Percentiles rank a stretch among this genome's conserved stretches.
phyloP scores from a whole-genome alignment of 148 eudicot genomes.

The Fallopia convolvulus region DNA sequence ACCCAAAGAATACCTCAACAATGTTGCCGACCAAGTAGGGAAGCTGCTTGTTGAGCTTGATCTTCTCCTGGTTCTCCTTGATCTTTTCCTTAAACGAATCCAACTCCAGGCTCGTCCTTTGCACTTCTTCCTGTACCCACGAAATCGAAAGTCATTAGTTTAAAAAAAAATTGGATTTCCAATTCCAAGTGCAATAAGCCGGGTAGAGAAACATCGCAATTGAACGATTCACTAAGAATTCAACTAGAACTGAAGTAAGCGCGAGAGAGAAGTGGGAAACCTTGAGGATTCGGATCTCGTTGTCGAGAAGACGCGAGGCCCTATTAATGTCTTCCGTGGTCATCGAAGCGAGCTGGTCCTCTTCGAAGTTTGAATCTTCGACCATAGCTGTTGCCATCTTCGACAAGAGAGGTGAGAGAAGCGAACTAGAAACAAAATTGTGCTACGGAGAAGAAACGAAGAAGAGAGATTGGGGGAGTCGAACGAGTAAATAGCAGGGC shows the following conservation, averaged over 20 bases:
- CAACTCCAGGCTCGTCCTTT: constrained; percentile 61
- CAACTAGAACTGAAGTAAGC: not conserved
- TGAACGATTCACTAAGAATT: not conserved
- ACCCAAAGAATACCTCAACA: constrained; percentile 55
- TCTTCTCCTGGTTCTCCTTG: constrained; percentile 95
- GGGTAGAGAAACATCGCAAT: not conserved
- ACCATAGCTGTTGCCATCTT: constrained; percentile 74
- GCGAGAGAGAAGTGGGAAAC: constrained; percentile 16
- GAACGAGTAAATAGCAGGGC: not conserved
- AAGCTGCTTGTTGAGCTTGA: constrained; percentile 90
- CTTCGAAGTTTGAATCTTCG: constrained; percentile 64
- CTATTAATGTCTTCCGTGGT: constrained; percentile 67
- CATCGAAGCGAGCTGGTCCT: constrained; percentile 66
- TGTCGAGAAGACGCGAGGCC: constrained; percentile 84
- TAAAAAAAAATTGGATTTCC: not conserved
- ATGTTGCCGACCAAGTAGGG: constrained; percentile 94
- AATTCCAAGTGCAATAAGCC: not conserved
- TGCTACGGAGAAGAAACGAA: not conserved
- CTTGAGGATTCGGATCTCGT: constrained; percentile 75
- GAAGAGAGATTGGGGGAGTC: not conserved
- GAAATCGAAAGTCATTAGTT: not conserved
- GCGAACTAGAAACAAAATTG: not conserved
- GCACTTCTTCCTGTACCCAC: constrained; percentile 60
- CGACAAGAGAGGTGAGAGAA: not conserved
- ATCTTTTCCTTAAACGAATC: constrained; percentile 81